Evolutionary conservation across 805 yeast genomes (phyloP).

Genomic region (Hanseniaspora singularis): DNA sequence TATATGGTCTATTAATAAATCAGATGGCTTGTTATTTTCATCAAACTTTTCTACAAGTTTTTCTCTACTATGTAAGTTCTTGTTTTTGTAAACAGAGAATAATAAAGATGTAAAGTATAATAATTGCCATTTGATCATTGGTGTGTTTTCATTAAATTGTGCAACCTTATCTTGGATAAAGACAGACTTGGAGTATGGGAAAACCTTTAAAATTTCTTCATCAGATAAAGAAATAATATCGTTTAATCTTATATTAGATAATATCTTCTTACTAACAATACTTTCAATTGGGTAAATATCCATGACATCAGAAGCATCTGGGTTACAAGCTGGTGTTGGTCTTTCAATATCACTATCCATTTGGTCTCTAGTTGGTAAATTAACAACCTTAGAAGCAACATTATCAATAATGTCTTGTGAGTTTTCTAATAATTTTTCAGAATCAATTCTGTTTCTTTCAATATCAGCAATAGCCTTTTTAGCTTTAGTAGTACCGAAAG

Average conservation of each 20-base stretch:
- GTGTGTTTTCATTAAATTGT: slow-evolving; percentile 33
- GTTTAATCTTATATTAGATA: slow-evolving; percentile 50
- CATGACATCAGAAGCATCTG: slow-evolving; percentile 69
- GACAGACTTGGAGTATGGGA: slow-evolving; percentile 52
- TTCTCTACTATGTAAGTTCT: slow-evolving; percentile 50
- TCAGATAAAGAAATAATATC: slow-evolving; percentile 47
- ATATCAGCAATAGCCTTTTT: slow-evolving; percentile 74
- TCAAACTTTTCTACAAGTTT: slow-evolving; percentile 44
- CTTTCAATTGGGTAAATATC: slow-evolving; percentile 66
- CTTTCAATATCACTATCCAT: slow-evolving; percentile 55
- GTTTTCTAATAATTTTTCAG: slow-evolving; percentile 60
- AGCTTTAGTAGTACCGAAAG: slow-evolving; percentile 94
- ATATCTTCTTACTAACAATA: slow-evolving; percentile 59
- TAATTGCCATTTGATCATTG: slow-evolving; percentile 49
- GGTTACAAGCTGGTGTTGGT: slow-evolving; percentile 69
- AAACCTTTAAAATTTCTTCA: slow-evolving; percentile 40
- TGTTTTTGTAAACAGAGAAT: slow-evolving; percentile 65
- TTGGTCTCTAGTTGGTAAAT: slow-evolving; percentile 59
- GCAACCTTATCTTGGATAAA: slow-evolving; percentile 41
- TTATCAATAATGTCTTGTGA: slow-evolving; percentile 75
- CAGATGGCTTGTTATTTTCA: slow-evolving; percentile 49
- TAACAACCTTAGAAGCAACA: slow-evolving; percentile 56
- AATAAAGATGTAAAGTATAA: slow-evolving; percentile 71
- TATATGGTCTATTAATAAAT: slow-evolving; percentile 56
- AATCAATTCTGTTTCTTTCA: slow-evolving; percentile 76